Base-by-base conservation (phyloP, 2,329 filamentous ascomycete genomes). In the Penicillium sp. region DNA sequence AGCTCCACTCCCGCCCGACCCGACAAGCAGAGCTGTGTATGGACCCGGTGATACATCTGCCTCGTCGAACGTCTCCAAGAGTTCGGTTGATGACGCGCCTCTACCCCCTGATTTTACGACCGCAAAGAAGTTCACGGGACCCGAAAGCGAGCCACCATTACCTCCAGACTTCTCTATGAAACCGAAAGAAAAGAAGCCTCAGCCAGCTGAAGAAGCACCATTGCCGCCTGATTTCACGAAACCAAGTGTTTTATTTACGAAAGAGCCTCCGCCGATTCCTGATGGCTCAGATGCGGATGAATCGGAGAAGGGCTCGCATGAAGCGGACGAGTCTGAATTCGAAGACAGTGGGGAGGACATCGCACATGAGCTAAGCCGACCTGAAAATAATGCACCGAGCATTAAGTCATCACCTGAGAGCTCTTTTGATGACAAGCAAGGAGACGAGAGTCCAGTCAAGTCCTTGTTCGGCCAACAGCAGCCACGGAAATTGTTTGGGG, bases 21-120 rank as follows among this genome's bases (percentile, higher is more conserved):
- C 81, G 5, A 81, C 79, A n/a, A 83, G 79, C 63, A 81, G 77
- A 68, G 75, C 73, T 44, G 74, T 67, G 13, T 83, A 82, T 68
- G 76, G 76, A 8, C 75, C 81, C 29, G 81, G 80, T 5, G 81
- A 83, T 62, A 82, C 81, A n/a, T 82, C 81, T 4, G 78, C 76
- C 8, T 82, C 80, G 8, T 81, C 79, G 3, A 75, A 77, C 58
- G 74, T 76, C 5, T 81, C 78, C 5, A 78, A 76, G 56, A 73
- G 67, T 46, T 79, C 78, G 6, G 61, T 70, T 48, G 78, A 81
- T 9, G 79, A 81, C 53, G 76, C 76, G 5, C 77, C 78, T 45
- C 67, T 76, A 46, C 74, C 75, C 1, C 72, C 74, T 38, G 75
- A 74, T 54, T 74, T 75, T 53, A 62, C 68, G 11, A 54, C 65